Conservation (phyloP, 208 protist species). For the Novymonas esmeraldas region DNA sequence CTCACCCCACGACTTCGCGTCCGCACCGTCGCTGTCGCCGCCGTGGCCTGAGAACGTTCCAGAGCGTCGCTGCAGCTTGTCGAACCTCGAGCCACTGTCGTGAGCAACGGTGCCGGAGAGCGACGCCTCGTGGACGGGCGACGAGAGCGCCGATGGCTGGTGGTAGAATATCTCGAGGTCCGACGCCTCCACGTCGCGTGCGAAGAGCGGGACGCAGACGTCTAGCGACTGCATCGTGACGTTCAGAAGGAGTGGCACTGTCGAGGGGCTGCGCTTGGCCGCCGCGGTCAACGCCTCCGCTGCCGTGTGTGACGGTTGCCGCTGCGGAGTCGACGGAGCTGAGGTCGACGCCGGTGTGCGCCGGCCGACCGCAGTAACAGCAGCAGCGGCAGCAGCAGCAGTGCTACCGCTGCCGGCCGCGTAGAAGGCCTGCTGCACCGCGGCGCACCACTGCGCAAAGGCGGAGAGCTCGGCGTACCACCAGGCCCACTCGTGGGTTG, state of each 20-base stretch:
- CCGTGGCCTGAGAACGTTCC: neutral
- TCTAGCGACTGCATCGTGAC: slow-evolving; percentile 32
- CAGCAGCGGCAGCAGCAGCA: neutral
- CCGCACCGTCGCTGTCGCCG: neutral
- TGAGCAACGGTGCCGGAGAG: neutral
- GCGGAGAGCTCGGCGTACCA: slow-evolving; percentile 45
- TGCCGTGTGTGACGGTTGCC: neutral
- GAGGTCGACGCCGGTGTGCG: neutral
- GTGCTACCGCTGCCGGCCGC: neutral
- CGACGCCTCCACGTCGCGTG: slow-evolving; percentile 29
- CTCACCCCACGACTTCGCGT: neutral
- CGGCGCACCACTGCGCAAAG: slow-evolving; percentile 11
- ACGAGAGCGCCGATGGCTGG: slow-evolving; percentile 13
- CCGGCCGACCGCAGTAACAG: too few species aligned
- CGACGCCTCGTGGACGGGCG: slow-evolving; percentile 4
- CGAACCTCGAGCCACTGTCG: neutral
- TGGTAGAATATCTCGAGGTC: slow-evolving; percentile 27
- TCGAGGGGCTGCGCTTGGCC: too few species aligned
- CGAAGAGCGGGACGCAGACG: slow-evolving; percentile 38
- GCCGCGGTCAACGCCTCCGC: neutral
- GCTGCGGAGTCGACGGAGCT: neutral
- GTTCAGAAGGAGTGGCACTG: slow-evolving; percentile 16
- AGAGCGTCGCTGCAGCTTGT: neutral
- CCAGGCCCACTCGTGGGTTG: slow-evolving; percentile 69
- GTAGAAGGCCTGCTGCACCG: slow-evolving; percentile 15